These are phyloP conservation scores for Eragrostis nindensis DNA, from an alignment of 176 grass and related monocot genomes.

Conservation along the genomic window DNA sequence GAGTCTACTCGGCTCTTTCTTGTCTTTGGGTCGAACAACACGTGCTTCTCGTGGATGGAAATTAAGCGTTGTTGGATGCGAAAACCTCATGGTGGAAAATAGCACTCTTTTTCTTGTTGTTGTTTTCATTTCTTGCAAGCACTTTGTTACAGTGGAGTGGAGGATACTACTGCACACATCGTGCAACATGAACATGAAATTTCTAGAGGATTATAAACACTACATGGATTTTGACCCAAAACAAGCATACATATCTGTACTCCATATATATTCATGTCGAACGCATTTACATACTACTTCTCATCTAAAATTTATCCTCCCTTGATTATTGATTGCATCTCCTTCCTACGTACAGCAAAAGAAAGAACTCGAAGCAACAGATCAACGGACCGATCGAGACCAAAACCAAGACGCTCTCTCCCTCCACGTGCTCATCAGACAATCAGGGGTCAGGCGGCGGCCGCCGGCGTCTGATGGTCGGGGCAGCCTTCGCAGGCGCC, in stretches of 20 bases:
- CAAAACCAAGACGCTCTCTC: neutral
- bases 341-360: neutral
- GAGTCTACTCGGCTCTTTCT: neutral
- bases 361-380: neutral
- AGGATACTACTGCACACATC: neutral
- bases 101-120: neutral
- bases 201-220: neutral
- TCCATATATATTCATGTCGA: neutral
- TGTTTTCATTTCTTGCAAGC: neutral
- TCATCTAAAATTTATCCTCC: neutral
- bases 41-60: neutral
- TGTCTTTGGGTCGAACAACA: neutral
- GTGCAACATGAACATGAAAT: neutral
- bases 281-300: neutral
- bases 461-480: slow-evolving; percentile 15
- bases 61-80: neutral
- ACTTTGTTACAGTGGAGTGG: neutral
- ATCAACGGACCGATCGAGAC: neutral
- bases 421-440: too few relatives aligned
- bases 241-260: neutral
- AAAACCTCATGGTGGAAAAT: slow-evolving; percentile 7
- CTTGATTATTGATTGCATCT: neutral
- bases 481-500: slow-evolving; percentile 13
- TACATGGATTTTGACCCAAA: neutral
- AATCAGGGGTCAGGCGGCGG: neutral